A percentile compares a stretch with the other conserved stretches of the same genome.
These are phyloP conservation scores for Oemleria cerasiformis DNA, from an alignment of 306 rosid genomes.

Conservation along the genomic window DNA sequence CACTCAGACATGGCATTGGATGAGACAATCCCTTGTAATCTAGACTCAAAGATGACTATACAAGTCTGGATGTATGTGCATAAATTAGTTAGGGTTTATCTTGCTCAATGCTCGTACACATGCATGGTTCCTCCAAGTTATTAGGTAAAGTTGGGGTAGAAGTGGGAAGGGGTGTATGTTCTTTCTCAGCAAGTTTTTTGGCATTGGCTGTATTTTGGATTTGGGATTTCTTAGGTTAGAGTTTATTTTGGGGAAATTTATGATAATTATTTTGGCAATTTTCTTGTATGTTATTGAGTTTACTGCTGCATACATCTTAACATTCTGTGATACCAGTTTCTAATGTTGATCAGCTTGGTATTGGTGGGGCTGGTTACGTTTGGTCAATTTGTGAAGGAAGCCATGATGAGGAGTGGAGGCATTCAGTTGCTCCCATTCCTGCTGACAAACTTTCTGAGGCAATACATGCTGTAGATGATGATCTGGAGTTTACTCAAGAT, in stretches of 20 bases:
- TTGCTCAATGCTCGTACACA: background rate
- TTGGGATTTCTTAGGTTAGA: too few relatives aligned
- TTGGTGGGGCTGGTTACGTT: slow-evolving; percentile 80
- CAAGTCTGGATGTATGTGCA: background rate
- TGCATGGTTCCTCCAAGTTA: background rate
- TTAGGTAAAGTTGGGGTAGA: background rate
- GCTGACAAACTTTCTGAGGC: slow-evolving; percentile 70
- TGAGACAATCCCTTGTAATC: background rate
- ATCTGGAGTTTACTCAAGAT: slow-evolving; percentile 55
- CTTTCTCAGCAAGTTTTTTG: background rate
- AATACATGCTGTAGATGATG: slow-evolving; percentile 56
- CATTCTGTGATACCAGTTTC: slow-evolving; percentile 21
- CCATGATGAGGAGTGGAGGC: slow-evolving; percentile 94
- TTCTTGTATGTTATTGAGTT: background rate
- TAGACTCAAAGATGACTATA: background rate
- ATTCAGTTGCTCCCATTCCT: slow-evolving; percentile 94
- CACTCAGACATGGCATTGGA: background rate
- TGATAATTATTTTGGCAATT: background rate
- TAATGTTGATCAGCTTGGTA: slow-evolving; percentile 72
- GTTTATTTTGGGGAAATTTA: background rate
- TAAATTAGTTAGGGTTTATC: background rate
- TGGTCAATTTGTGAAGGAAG: slow-evolving; percentile 90
- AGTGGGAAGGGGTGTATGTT: background rate
- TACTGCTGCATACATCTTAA: background rate
- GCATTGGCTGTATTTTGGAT: too few relatives aligned